These are phyloP conservation scores for Penicillium malachiteum DNA, from an alignment of 495 filamentous ascomycete species.

Conservation along the genomic window DNA sequence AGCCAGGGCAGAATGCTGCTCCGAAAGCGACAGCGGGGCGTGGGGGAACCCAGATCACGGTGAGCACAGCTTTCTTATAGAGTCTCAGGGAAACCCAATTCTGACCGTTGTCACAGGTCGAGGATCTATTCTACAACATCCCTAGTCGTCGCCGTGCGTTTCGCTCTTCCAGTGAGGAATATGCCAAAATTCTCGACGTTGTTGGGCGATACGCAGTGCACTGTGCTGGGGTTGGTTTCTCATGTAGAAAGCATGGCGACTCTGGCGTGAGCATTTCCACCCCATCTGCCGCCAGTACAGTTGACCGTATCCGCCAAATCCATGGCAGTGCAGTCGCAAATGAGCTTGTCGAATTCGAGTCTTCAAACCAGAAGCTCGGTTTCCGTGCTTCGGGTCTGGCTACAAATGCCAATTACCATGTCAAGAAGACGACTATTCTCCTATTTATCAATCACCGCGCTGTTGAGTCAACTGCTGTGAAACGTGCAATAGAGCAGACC, in stretches of 20 bases:
- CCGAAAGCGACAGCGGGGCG: slow-evolving; percentile 87
- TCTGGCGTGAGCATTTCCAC: slow-evolving; percentile 78
- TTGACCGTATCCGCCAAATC: slow-evolving; percentile 87
- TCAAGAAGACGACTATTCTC: slow-evolving; percentile 85
- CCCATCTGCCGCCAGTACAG: slow-evolving; percentile 62
- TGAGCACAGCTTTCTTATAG: slow-evolving; percentile 29
- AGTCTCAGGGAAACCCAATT: neutral
- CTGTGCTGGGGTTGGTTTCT: slow-evolving; percentile 85
- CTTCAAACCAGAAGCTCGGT: slow-evolving; percentile 72
- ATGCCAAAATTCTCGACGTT: slow-evolving; percentile 95
- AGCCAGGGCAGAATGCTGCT: slow-evolving; percentile 87
- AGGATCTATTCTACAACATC: slow-evolving; percentile 97
- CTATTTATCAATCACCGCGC: slow-evolving; percentile 97
- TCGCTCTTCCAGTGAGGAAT: slow-evolving; percentile 89
- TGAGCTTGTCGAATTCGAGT: slow-evolving; percentile 77
- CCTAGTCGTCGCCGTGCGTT: slow-evolving; percentile 88
- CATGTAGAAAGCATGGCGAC: slow-evolving; percentile 95
- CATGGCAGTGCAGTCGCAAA: slow-evolving; percentile 85
- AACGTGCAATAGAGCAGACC: slow-evolving; percentile 86
- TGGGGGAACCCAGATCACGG: slow-evolving; percentile 95
- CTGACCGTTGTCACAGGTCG: slow-evolving; percentile 54
- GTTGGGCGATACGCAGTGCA: slow-evolving; percentile 96
- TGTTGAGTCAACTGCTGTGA: slow-evolving; percentile 90
- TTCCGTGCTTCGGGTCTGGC: slow-evolving; percentile 79
- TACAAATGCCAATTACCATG: slow-evolving; percentile 94